Evolutionary conservation across 176 grass and related monocot genomes (phyloP).

Genomic region (sorghum (Sorghum bicolor)): DNA sequence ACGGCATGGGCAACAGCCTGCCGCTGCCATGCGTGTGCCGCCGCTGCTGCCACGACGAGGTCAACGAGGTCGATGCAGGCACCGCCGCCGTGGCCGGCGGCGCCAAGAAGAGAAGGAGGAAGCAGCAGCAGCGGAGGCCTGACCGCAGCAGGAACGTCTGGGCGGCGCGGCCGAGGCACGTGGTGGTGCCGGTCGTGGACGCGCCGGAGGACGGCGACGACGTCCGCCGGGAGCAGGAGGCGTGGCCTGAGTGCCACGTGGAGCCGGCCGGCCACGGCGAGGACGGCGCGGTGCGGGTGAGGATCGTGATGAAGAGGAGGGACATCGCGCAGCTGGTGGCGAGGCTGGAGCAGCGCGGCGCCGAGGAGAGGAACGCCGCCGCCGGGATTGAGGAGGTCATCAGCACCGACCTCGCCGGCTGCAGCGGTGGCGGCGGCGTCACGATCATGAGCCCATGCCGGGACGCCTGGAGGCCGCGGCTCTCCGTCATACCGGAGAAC

Average conservation of each 20-base stretch:
- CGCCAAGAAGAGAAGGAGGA: neutral
- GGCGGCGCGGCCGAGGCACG: neutral
- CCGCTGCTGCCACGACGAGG: neutral
- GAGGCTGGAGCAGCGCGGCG: constrained; percentile 18
- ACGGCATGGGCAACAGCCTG: constrained; percentile 37
- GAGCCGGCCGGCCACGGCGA: neutral
- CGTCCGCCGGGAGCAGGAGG: neutral
- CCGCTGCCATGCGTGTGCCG: constrained; percentile 23
- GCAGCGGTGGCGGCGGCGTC: neutral
- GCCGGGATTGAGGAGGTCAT: neutral
- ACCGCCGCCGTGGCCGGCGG: neutral
- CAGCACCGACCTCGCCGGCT: neutral
- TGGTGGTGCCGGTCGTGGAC: constrained; percentile 26
- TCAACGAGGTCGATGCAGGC: neutral
- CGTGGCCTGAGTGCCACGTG: constrained; percentile 20
- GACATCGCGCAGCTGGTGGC: constrained; percentile 47
- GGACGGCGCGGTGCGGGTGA: constrained; percentile 15
- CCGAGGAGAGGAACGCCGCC: neutral
- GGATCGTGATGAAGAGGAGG: constrained; percentile 55
- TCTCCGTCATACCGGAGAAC: constrained; percentile 40
- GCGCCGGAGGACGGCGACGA: neutral
- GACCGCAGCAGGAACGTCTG: neutral
- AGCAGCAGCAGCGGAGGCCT: neutral
- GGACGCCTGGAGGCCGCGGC: constrained; percentile 36
- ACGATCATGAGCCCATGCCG: constrained; percentile 20